Percentiles rank a stretch among this genome's conserved stretches.
Conservation (phyloP, 805 yeast species). For the Spathaspora girioi region DNA sequence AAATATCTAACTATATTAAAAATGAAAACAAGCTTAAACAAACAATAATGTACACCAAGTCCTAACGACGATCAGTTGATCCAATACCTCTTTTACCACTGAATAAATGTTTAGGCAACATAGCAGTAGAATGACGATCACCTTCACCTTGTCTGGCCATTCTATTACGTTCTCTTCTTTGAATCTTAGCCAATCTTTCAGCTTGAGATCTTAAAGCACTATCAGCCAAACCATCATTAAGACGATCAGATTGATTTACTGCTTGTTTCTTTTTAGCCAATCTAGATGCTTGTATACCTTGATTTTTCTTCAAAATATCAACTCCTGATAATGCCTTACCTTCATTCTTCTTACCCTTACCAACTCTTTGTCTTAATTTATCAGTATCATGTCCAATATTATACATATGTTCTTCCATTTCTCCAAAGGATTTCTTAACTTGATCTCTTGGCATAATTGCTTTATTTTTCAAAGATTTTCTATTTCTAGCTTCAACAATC, state of each 20-base stretch:
- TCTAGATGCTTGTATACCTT: conserved; percentile 36
- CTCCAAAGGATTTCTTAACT: conserved; percentile 65
- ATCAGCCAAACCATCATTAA: conserved; percentile 81
- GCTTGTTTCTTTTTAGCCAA: conserved; percentile 47
- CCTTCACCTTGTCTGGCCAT: conserved; percentile 92
- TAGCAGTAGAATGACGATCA: conserved; percentile 84
- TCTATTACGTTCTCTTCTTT: conserved; percentile 92
- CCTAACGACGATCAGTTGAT: conserved; percentile 83
- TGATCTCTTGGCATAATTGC: conserved; percentile 91
- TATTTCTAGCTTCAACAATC: conserved; percentile 82
- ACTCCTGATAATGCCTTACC: conserved; percentile 59
- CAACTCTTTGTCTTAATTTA: conserved; percentile 45
- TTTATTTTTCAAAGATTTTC: conserved; percentile 82
- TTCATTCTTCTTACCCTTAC: conserved; percentile 38
- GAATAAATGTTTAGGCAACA: conserved; percentile 90
- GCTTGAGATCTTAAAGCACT: conserved; percentile 80
- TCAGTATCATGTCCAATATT: conserved; percentile 84
- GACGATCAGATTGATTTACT: conserved; percentile 68
- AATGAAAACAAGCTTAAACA: not conserved
- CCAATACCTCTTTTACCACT: conserved; percentile 97
- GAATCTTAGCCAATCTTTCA: conserved; percentile 80
- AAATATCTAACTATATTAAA: not conserved
- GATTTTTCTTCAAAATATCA: conserved; percentile 68
- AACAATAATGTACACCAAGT: conserved; percentile 2
- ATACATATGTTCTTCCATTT: conserved; percentile 88